These are phyloP conservation scores for Trametes meyenii DNA, from an alignment of 768 basidiomycete species.

Conservation along the genomic window DNA sequence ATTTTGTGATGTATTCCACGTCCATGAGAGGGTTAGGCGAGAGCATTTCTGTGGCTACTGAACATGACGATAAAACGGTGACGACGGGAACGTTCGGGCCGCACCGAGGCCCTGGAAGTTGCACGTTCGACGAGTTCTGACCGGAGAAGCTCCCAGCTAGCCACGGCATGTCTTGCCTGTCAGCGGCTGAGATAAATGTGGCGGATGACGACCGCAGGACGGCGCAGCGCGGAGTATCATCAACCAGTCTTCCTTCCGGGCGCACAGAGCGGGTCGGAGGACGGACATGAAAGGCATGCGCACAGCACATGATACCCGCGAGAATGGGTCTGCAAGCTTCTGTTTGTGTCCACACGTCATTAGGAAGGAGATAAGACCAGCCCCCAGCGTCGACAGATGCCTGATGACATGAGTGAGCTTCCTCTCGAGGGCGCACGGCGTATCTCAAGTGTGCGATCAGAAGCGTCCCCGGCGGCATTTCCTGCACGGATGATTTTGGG, in stretches of 20 bases:
- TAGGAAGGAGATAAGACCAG: constrained; percentile 5
- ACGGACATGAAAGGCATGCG: constrained; percentile 18
- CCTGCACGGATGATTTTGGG: neutral
- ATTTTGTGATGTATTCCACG: too few species aligned
- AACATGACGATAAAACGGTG: too few species aligned
- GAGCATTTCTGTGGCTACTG: too few species aligned
- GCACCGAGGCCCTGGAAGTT: too few species aligned
- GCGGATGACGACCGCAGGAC: neutral
- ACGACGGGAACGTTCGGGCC: too few species aligned
- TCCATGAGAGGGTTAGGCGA: too few species aligned
- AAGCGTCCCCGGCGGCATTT: neutral
- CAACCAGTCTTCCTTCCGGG: neutral
- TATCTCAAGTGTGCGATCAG: neutral
- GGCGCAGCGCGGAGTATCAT: neutral
- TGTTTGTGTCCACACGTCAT: neutral
- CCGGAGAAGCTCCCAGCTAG: neutral
- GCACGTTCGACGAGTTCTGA: neutral
- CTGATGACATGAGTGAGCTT: neutral
- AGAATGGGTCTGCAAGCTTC: neutral
- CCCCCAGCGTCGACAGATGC: neutral
- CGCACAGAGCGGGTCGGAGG: neutral
- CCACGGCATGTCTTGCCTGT: neutral
- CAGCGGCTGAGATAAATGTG: constrained; percentile 1
- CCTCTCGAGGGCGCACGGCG: neutral
- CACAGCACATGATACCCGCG: constrained; percentile 3